phyloP scores from a whole-genome alignment of 2,329 filamentous ascomycete species.

The Hypoxylon sp. region DNA sequence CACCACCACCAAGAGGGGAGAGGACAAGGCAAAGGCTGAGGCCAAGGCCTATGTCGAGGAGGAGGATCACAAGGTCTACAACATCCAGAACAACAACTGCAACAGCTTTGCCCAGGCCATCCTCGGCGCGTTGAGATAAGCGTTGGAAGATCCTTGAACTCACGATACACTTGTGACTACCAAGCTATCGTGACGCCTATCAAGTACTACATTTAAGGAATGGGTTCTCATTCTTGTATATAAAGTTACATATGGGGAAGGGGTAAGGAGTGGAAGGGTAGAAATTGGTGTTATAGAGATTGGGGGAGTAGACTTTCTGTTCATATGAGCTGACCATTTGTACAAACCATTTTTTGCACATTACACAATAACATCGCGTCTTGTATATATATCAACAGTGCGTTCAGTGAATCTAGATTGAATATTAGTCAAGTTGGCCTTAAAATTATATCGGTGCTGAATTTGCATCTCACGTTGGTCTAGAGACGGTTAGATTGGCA shows the following conservation, averaged over 20 bases:
- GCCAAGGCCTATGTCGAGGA: slow-evolving; percentile 20
- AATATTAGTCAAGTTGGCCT: no score
- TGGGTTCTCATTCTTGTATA: slow-evolving; percentile 4
- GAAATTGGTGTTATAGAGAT: not conserved
- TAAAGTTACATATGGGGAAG: not conserved
- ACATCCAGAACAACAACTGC: slow-evolving; percentile 38
- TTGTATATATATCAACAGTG: not conserved
- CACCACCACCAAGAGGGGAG: slow-evolving; percentile 27
- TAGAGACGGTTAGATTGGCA: no score
- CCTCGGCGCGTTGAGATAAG: slow-evolving; percentile 4
- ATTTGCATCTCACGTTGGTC: no score
- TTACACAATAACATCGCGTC: not conserved
- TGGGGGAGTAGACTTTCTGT: not conserved
- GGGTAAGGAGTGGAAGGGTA: not conserved
- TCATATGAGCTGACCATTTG: not conserved
- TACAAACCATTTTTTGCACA: not conserved
- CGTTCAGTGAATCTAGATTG: not conserved
- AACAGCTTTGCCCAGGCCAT: slow-evolving; percentile 24
- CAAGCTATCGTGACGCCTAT: not conserved
- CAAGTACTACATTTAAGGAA: not conserved
- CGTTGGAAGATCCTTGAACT: not conserved
- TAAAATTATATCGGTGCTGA: no score
- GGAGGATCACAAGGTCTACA: slow-evolving; percentile 18
- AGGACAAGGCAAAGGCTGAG: slow-evolving; percentile 3
- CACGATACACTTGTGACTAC: not conserved